Conservation (phyloP, 139 green algal genomes). For the Auxenochlorella protothecoides region DNA sequence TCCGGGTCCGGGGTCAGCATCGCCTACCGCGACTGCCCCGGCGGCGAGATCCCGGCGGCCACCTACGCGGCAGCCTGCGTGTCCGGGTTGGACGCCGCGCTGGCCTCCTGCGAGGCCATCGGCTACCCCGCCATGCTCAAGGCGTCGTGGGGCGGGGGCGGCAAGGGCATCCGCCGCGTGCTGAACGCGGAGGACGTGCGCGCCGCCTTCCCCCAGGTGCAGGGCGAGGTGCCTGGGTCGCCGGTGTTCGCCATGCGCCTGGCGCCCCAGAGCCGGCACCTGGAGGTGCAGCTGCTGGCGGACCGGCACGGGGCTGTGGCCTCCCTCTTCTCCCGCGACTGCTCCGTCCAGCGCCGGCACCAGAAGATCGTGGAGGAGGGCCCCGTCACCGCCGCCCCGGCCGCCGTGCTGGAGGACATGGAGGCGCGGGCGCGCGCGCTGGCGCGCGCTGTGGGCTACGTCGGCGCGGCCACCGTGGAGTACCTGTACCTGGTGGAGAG, state of each 20-base stretch:
- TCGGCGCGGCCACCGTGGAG: constrained; percentile 91
- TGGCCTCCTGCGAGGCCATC: constrained; percentile 60
- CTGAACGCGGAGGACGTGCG: constrained; percentile 29
- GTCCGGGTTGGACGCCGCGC: constrained; percentile 52
- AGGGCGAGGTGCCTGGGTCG: constrained; percentile 89
- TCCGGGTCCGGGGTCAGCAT: constrained; percentile 65
- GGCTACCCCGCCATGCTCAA: constrained; percentile 97
- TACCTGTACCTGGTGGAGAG: constrained; percentile 85
- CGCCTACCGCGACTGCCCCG: constrained; percentile 46
- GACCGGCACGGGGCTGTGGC: constrained; percentile 81
- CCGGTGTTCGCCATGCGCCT: constrained; percentile 98
- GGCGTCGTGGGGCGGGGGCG: constrained; percentile 91
- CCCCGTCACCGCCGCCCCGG: constrained; percentile 58
- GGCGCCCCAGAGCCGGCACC: constrained; percentile 64
- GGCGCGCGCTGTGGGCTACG: constrained; percentile 80
- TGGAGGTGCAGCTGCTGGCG: constrained; percentile 94
- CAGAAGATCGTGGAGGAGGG: constrained; percentile 99
- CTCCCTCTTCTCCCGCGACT: constrained; percentile 85
- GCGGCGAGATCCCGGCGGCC: constrained; percentile 57
- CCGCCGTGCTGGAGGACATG: constrained; percentile 53
- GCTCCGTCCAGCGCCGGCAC: constrained; percentile 88
- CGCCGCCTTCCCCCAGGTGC: constrained; percentile 48
- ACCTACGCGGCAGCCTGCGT: constrained; percentile 69
- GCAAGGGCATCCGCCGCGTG: constrained; percentile 92
- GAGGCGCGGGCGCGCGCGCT: constrained; percentile 78